Percentiles rank a stretch among this genome's conserved stretches.
phyloP scores from a whole-genome alignment of 306 rosid species.

The Medicago arabica region DNA sequence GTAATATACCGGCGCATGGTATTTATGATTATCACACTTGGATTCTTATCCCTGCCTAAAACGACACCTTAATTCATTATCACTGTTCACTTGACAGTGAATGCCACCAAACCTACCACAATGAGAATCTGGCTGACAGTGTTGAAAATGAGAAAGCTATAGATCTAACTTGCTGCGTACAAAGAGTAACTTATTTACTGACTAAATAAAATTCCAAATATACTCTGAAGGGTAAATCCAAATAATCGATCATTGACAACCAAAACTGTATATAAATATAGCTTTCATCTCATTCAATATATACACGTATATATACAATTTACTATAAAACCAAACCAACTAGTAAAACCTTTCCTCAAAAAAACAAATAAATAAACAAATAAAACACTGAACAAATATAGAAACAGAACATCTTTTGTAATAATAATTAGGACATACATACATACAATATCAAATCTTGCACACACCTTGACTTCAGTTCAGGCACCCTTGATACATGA shows the following conservation, averaged over 20 bases:
- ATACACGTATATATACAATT: background rate
- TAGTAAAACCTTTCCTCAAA: too few species aligned
- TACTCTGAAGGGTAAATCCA: background rate
- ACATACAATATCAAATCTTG: background rate
- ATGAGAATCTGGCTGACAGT: background rate
- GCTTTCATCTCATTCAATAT: background rate
- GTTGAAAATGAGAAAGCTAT: background rate
- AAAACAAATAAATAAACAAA: too few species aligned
- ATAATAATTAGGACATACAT: background rate
- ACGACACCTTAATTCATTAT: background rate
- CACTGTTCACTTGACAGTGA: background rate
- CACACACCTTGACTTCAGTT: conserved; percentile 21
- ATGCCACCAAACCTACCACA: conserved; percentile 1
- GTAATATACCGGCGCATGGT: background rate
- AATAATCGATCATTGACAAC: background rate
- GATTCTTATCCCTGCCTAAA: background rate
- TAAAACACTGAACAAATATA: background rate
- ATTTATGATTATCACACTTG: background rate
- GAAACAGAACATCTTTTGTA: background rate
- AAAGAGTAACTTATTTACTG: background rate
- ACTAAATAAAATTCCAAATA: too few species aligned
- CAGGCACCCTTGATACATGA: conserved; percentile 47
- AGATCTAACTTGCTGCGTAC: background rate
- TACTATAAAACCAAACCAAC: too few species aligned
- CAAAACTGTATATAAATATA: background rate